Evolutionary conservation across 108 stramenopile genomes (phyloP).

Genomic region (Bacterosira constricta): DNA sequence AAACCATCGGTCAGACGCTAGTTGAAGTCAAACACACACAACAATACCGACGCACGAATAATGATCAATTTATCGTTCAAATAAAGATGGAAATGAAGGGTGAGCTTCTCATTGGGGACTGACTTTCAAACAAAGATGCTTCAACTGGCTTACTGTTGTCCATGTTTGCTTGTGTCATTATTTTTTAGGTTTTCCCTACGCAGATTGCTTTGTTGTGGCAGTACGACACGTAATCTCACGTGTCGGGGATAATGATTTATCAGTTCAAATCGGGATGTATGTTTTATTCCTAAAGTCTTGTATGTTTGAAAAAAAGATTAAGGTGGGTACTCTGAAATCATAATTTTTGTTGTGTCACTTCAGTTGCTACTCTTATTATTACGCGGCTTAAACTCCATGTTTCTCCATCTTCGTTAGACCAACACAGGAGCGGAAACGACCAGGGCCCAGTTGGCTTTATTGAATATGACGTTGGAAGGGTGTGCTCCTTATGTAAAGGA

Average conservation of each 20-base stretch:
- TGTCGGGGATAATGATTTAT: conserved; percentile 47
- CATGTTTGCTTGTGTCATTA: too few relatives aligned
- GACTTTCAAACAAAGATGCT: too few relatives aligned
- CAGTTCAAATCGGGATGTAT: conserved; percentile 67
- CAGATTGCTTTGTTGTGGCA: conserved; percentile 77
- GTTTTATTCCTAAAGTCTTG: conserved; percentile 70
- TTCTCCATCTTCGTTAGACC: neutral
- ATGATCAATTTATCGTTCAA: conserved; percentile 61
- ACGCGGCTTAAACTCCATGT: neutral
- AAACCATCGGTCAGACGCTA: conserved; percentile 76
- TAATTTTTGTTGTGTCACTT: neutral
- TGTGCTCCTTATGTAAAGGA: conserved; percentile 21
- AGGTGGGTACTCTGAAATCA: conserved; percentile 32
- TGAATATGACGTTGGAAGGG: conserved; percentile 23
- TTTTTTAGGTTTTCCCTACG: conserved; percentile 79
- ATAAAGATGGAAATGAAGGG: conserved; percentile 60
- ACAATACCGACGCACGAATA: conserved; percentile 50
- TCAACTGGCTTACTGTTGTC: too few relatives aligned
- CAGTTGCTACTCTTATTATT: neutral
- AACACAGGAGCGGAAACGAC: conserved; percentile 34
- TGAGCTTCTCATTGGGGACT: too few relatives aligned
- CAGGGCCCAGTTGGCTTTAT: conserved; percentile 23
- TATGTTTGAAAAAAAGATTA: conserved; percentile 72
- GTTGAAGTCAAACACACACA: conserved; percentile 79
- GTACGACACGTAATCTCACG: conserved; percentile 77